phyloP scores from a whole-genome alignment of 108 stramenopile genomes.

The Nitzschia sp. region DNA sequence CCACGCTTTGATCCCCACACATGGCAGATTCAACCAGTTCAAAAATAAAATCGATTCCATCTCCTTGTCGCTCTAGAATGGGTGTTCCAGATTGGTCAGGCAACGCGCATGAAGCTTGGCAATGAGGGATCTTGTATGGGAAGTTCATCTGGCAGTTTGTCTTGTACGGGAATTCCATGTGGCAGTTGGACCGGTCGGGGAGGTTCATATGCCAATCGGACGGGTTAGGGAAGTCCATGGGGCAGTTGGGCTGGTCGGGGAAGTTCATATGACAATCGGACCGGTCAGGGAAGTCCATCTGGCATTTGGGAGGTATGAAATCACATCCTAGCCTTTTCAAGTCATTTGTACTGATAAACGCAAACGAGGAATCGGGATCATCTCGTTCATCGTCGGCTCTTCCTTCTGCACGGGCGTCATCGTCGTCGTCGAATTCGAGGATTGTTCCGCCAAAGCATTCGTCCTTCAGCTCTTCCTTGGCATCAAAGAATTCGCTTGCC shows the following conservation, averaged over 20 bases:
- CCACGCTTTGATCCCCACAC: slow-evolving; percentile 7
- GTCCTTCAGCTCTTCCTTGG: not conserved
- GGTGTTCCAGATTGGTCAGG: not conserved
- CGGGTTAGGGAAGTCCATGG: too few species aligned
- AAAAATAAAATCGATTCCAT: slow-evolving; percentile 33
- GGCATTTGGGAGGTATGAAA: not conserved
- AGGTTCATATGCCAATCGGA: too few species aligned
- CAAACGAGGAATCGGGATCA: not conserved
- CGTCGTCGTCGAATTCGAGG: not conserved
- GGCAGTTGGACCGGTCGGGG: too few species aligned
- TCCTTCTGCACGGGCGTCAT: not conserved
- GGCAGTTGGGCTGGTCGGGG: too few species aligned
- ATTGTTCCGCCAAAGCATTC: not conserved
- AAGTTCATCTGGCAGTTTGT: not conserved
- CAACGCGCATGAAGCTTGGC: not conserved
- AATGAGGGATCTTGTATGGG: not conserved
- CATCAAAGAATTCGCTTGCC: not conserved
- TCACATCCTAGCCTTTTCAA: not conserved
- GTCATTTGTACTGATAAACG: not conserved
- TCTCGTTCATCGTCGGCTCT: not conserved
- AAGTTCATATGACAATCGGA: not conserved
- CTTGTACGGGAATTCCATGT: too few species aligned
- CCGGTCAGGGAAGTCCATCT: slow-evolving; percentile 10
- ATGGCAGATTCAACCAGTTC: slow-evolving; percentile 33
- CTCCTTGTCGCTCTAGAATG: slow-evolving; percentile 8